A percentile compares a stretch with the other conserved stretches of the same genome.
Conservation (phyloP, 805 yeast genomes). For the Ogataea glucozyma region DNA sequence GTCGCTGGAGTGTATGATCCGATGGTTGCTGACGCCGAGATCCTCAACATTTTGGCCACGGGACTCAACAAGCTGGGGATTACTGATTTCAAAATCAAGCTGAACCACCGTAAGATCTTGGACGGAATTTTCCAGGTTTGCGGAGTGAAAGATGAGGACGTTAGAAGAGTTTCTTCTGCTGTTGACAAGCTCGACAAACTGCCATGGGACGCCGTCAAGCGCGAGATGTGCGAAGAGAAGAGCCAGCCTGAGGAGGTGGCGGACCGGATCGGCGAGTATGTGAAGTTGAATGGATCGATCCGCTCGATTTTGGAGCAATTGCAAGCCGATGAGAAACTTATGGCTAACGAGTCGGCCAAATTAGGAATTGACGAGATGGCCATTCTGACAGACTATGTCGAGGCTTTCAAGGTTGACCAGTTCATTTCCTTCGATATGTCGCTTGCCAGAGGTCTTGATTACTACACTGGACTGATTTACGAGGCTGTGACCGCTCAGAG, state of each 20-base stretch:
- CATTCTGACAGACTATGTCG: slow-evolving; percentile 70
- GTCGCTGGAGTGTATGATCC: slow-evolving; percentile 89
- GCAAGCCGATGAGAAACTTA: slow-evolving; percentile 56
- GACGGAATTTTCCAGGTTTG: slow-evolving; percentile 95
- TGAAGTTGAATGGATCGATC: slow-evolving; percentile 78
- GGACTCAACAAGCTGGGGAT: slow-evolving; percentile 85
- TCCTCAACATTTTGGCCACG: slow-evolving; percentile 76
- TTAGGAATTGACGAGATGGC: slow-evolving; percentile 82
- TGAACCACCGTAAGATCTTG: slow-evolving; percentile 92
- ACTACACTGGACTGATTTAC: slow-evolving; percentile 94
- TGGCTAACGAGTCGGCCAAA: slow-evolving; percentile 69
- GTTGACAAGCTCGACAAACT: slow-evolving; percentile 94
- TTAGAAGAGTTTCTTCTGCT: slow-evolving; percentile 89
- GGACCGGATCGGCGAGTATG: slow-evolving; percentile 88
- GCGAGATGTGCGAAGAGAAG: slow-evolving; percentile 91
- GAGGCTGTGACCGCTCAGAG: slow-evolving; percentile 95
- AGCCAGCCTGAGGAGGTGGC: slow-evolving; percentile 90
- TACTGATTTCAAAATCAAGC: slow-evolving; percentile 82
- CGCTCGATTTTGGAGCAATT: slow-evolving; percentile 59
- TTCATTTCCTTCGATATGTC: slow-evolving; percentile 87
- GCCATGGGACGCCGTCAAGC: slow-evolving; percentile 93
- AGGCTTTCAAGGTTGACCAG: slow-evolving; percentile 73
- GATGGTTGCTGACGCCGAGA: slow-evolving; percentile 97
- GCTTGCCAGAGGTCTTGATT: slow-evolving; percentile 95
- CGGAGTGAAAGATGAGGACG: slow-evolving; percentile 93